Evolutionary conservation across 2,329 filamentous ascomycete genomes (phyloP), one percentile per base, ranked within the genome.

Genomic region (Penicillium rolfsii): DNA sequence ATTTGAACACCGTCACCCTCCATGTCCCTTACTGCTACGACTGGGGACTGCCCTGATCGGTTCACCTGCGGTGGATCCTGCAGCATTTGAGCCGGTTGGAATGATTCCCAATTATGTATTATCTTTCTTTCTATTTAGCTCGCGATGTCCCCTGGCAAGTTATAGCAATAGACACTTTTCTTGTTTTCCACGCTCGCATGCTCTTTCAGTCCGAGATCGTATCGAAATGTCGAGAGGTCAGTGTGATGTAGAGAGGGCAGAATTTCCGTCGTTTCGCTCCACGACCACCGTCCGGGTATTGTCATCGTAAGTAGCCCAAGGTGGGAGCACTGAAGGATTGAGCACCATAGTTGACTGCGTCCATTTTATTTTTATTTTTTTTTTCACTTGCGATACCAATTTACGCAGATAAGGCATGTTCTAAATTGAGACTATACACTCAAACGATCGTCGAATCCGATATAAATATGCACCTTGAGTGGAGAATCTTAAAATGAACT

Each of bases 111-210:
- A 63, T 66, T 63, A 65, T 73, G 67, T 72, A 74, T 70, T 70
- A 71, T 71, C 67, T 66, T 69, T 62, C 63, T 62, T 67, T 64
- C 60, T 64, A 66, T 66, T 69, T 70, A 67, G 65, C 67, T 69
- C 65, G 65, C 66, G 57, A 67, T 61, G 63, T 70, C 54, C 59
- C 59, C 48, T 52, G 52, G 63, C 66, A 67, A 67, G 46, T 70
- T 70, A 70, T 64, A 67, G 64, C 64, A 62, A 67, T 69, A 70
- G 64, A 67, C 67, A 65, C 35, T 57, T 60, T 65, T 62, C 63
- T 69, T 63, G 55, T 63, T 60, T 69, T 53, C 57, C 57, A 59
- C 57, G 56, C 36, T 36, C 38, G 49, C 40, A n/a, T 35, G 24
- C 38, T 26, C 12, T 24, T 35, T 50, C 19, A 3, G 16, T 53